Base-by-base conservation (phyloP, 1,284 basidiomycete genomes). In the Apiotrichum laibachii region DNA sequence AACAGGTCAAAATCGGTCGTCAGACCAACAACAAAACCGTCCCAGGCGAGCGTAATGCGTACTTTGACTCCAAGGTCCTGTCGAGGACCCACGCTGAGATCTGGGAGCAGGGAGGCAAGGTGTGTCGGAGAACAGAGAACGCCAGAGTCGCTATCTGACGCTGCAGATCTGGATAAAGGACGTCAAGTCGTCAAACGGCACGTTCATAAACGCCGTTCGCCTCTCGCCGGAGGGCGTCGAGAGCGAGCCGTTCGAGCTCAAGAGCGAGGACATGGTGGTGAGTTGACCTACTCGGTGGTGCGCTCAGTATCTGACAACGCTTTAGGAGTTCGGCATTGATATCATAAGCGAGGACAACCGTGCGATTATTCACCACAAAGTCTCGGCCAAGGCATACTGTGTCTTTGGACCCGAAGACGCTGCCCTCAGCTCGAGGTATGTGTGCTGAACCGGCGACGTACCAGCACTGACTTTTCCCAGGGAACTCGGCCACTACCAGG, bases 281-380 rank as follows among this genome's bases (percentile, higher is more conserved):
- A 60, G 86, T 82, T 39, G 21, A 31, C n/a, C 2, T 22, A 16
- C 35, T 3, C 5, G 34, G 9, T 35, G 19, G 7, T 2, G 7
- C 58, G 46, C 7, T 21, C 19, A 15, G 18, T 7, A 33, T 55
- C 54, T 56, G 42, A 56, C 31, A 40, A 8, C 9, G 26, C 56
- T 31, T 0, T 70, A 92, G 90, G 94, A 98, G 85, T 97, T 97
- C 73, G 94, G 95, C 61, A 99, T 99, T 75, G 96, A 99, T 80
- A 99, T 99, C 63, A 90, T 97, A 57, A 92, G 92, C 62, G 95
- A 99, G 73, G 96, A 99, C 81, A 97, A 96, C 83, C 92, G 93
- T 79, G 93, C 92, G 0, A 93, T 97, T 63, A 88, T 99, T 50
- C 95, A 99, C 78, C 94, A 98, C 81, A 98, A 98, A 77, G 96